A percentile compares a stretch with the other conserved stretches of the same genome.
These are phyloP conservation scores for Alternaria arbusti DNA, from an alignment of 2,329 filamentous ascomycete species.

Conservation along the genomic window DNA sequence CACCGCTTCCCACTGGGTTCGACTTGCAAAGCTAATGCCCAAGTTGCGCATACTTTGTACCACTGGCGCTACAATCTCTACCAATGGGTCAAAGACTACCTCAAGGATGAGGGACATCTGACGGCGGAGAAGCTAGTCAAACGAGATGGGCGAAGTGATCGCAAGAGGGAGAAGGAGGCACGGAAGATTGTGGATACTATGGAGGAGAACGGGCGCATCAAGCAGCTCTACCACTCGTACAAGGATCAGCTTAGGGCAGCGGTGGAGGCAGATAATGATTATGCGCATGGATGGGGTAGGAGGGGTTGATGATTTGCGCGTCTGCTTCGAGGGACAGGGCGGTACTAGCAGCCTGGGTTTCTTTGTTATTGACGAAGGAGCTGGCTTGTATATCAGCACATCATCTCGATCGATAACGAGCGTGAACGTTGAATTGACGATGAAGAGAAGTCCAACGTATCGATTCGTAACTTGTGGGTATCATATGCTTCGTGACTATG, in stretches of 20 bases:
- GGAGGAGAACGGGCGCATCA: conserved; percentile 65
- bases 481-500: conserved; percentile 5
- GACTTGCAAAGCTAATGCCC: conserved; percentile 67
- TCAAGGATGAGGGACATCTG: conserved; percentile 65
- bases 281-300: conserved; percentile 8
- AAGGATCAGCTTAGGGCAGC: conserved; percentile 60
- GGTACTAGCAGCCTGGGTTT: background rate
- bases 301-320: background rate
- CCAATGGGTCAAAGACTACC: conserved; percentile 70
- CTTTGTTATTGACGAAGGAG: background rate
- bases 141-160: conserved; percentile 66
- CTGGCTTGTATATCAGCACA: background rate
- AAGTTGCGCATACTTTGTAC: conserved; percentile 72
- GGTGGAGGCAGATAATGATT: conserved; percentile 34
- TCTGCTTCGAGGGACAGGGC: background rate
- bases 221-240: conserved; percentile 69
- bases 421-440: background rate
- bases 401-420: background rate
- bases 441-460: background rate
- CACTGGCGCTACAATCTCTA: conserved; percentile 82
- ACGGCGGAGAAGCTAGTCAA: conserved; percentile 63
- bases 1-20: conserved; percentile 40
- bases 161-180: conserved; percentile 65
- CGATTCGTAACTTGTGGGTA: conserved; percentile 11
- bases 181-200: conserved; percentile 70